These are phyloP conservation scores for Fusarium odoratissimum DNA, from an alignment of 2,329 filamentous ascomycete genomes.

Conservation along the genomic window DNA sequence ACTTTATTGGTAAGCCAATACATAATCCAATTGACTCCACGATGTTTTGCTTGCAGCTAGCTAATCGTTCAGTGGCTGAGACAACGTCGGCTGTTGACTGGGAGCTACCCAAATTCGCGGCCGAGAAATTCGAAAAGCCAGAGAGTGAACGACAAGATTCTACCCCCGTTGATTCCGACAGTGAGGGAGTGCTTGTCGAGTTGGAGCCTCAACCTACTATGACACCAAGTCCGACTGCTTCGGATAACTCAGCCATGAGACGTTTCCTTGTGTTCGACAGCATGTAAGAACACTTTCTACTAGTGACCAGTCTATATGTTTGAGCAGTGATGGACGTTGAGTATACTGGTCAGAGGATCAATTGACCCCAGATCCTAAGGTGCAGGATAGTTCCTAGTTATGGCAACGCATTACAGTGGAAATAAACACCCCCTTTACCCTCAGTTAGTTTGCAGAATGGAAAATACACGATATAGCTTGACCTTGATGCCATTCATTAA, in stretches of 20 bases:
- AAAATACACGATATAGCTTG: neutral
- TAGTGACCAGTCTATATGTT: neutral
- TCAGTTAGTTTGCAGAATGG: rapidly evolving
- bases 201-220: neutral
- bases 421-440: no score
- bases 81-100: neutral
- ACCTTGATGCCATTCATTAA: neutral
- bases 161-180: neutral
- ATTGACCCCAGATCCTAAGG: rapidly evolving
- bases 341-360: no score
- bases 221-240: rapidly evolving
- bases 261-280: neutral
- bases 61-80: neutral
- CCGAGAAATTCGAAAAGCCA: no score
- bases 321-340: neutral
- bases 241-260: neutral
- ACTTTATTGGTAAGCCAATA: neutral
- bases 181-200: neutral
- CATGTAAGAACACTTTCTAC: neutral
- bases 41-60: no score
- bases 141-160: neutral
- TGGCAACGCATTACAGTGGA: no score
- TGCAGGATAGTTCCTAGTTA: no score
- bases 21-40: neutral
- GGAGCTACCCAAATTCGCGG: neutral